Percentiles rank a stretch among this genome's conserved stretches.
Evolutionary conservation across 2,329 filamentous ascomycete species (phyloP).

Genomic region (Clarireedia hainanense): DNA sequence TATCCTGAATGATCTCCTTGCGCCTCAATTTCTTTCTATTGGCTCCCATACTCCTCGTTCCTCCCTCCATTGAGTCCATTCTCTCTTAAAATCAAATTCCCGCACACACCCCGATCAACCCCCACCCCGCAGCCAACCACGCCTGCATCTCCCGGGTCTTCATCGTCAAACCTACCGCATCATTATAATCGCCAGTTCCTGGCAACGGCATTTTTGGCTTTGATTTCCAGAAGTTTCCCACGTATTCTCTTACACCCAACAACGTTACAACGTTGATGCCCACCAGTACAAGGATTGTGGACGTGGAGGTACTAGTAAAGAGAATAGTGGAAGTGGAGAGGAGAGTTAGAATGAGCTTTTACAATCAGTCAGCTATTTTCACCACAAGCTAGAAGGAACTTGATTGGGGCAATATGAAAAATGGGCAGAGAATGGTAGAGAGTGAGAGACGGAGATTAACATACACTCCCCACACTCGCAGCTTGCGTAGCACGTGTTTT

Average conservation of each 20-base stretch:
- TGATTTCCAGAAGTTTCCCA: conserved; percentile 2
- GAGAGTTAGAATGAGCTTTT: neutral
- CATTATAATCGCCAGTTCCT: neutral
- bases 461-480: conserved; percentile 1
- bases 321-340: neutral
- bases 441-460: neutral
- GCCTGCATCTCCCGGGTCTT: neutral
- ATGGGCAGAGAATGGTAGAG: neutral
- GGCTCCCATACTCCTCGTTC: too few species aligned
- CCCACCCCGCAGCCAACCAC: neutral
- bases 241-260: neutral
- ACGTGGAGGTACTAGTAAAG: neutral
- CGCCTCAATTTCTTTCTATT: too few species aligned
- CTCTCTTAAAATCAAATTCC: neutral
- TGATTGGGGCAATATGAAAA: neutral
- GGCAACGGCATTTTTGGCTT: conserved; percentile 1
- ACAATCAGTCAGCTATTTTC: neutral
- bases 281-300: neutral
- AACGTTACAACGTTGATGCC: neutral
- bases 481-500: conserved; percentile 38
- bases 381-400: neutral
- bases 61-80: neutral
- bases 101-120: neutral
- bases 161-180: conserved; percentile 5
- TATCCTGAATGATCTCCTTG: too few species aligned